phyloP scores from a whole-genome alignment of 2,329 filamentous ascomycete genomes.

The Cadophora luteo-olivacea region DNA sequence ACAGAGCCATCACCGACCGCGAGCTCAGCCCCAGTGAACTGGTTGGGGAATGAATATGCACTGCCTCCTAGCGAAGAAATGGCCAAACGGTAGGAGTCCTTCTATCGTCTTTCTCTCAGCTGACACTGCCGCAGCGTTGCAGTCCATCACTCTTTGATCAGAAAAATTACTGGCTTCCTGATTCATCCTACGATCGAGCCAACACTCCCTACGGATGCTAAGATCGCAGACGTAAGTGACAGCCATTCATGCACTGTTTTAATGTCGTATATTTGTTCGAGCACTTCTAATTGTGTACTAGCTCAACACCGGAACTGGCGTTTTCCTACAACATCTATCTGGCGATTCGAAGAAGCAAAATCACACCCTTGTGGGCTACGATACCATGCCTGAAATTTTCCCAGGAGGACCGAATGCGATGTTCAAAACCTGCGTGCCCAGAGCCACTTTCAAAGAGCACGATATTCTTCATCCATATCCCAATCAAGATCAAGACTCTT shows the following conservation, averaged over 20 bases:
- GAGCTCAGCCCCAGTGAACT: neutral
- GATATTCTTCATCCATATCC: neutral
- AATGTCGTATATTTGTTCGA: neutral
- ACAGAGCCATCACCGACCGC: neutral
- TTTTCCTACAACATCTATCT: neutral
- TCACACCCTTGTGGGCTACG: constrained; percentile 1
- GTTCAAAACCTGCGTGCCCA: neutral
- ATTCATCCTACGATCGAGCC: neutral
- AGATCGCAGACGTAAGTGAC: constrained; percentile 3
- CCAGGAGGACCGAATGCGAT: neutral
- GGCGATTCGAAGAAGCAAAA: neutral
- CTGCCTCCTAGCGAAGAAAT: neutral
- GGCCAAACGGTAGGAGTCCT: neutral
- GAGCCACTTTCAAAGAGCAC: neutral
- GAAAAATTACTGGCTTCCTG: neutral
- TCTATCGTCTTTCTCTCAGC: neutral
- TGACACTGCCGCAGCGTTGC: neutral
- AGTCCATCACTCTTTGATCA: neutral
- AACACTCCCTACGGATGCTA: neutral
- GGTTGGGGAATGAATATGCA: neutral
- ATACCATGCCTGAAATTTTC: neutral
- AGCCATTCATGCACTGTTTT: neutral
- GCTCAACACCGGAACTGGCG: constrained; percentile 1
- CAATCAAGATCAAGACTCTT: neutral
- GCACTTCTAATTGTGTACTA: neutral